These are phyloP conservation scores for Aquilaria agallochum DNA, from an alignment of 441 rosid genomes.

Conservation along the genomic window DNA sequence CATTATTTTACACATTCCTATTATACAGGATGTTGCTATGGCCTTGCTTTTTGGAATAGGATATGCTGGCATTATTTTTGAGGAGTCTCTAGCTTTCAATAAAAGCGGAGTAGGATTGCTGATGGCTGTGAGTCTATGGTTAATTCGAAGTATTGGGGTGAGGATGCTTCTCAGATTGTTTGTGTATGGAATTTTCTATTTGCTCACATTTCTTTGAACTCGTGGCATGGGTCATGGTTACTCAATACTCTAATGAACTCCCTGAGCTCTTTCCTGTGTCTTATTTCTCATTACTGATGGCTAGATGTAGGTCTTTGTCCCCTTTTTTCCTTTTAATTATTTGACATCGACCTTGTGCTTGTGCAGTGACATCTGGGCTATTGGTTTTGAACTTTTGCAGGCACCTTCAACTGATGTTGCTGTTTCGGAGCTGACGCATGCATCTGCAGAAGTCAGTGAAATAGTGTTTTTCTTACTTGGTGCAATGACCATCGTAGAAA, in stretches of 20 bases:
- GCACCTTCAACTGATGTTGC: slow-evolving; percentile 95
- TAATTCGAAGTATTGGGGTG: slow-evolving; percentile 84
- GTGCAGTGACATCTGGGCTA: slow-evolving; percentile 2
- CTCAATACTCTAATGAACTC: background rate
- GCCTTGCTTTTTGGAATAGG: slow-evolving; percentile 81
- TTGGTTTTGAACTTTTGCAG: slow-evolving; percentile 29
- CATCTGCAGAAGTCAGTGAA: slow-evolving; percentile 92
- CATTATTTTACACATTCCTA: slow-evolving; percentile 17
- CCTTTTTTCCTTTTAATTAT: background rate
- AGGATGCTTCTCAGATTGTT: slow-evolving; percentile 18
- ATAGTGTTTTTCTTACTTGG: slow-evolving; percentile 96
- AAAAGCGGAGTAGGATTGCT: slow-evolving; percentile 90
- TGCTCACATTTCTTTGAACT: background rate
- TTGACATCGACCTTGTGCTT: slow-evolving; percentile 1
- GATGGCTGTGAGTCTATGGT: slow-evolving; percentile 98
- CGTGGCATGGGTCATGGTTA: background rate
- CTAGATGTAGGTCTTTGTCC: background rate
- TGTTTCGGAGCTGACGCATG: slow-evolving; percentile 76
- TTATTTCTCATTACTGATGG: background rate
- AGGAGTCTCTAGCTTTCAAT: slow-evolving; percentile 88
- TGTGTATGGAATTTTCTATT: background rate
- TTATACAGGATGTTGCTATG: slow-evolving; percentile 88
- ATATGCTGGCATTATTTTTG: slow-evolving; percentile 85
- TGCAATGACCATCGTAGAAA: slow-evolving; percentile 97
- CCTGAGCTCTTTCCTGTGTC: background rate